Evolutionary conservation across 768 basidiomycete species (phyloP).

Genomic region (Panellus pusillus): DNA sequence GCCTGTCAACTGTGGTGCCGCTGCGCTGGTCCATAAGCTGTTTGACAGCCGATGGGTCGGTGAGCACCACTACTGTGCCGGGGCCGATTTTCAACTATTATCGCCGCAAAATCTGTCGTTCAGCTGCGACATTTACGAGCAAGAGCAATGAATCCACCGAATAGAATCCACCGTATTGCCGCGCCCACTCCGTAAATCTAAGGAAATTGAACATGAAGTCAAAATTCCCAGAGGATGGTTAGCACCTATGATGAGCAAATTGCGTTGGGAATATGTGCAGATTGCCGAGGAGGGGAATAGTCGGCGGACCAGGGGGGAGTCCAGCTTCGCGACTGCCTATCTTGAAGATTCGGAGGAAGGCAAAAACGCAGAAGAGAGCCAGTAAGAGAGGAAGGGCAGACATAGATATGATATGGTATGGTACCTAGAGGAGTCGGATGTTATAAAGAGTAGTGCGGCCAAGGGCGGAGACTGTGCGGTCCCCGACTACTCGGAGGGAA

Average conservation of each 20-base stretch:
- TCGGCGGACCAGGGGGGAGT: conserved; percentile 27
- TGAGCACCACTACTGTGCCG: conserved; percentile 2
- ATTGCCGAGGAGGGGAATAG: conserved; percentile 24
- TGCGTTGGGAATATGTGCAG: conserved; percentile 19
- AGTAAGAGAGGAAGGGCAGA: too few species aligned
- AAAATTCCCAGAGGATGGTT: not conserved
- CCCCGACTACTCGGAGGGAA: too few species aligned
- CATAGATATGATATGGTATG: too few species aligned
- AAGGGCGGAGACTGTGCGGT: too few species aligned
- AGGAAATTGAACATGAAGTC: too few species aligned
- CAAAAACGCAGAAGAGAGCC: too few species aligned
- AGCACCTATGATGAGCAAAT: not conserved
- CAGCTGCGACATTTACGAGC: not conserved
- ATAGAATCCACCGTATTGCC: conserved; percentile 28
- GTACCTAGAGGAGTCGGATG: too few species aligned
- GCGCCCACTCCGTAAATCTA: conserved; percentile 31
- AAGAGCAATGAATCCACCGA: conserved; percentile 9
- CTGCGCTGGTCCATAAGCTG: conserved; percentile 15
- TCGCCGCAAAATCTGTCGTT: not conserved
- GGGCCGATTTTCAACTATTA: conserved; percentile 10
- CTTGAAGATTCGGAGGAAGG: too few species aligned
- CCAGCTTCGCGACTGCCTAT: conserved; percentile 1
- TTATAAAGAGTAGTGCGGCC: too few species aligned
- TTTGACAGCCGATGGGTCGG: conserved; percentile 8
- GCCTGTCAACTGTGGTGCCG: conserved; percentile 27